Percentiles rank a stretch among this genome's conserved stretches.
These are phyloP conservation scores for Pyrenochaeta sp. DNA, from an alignment of 2,329 filamentous ascomycete genomes.

Conservation along the genomic window DNA sequence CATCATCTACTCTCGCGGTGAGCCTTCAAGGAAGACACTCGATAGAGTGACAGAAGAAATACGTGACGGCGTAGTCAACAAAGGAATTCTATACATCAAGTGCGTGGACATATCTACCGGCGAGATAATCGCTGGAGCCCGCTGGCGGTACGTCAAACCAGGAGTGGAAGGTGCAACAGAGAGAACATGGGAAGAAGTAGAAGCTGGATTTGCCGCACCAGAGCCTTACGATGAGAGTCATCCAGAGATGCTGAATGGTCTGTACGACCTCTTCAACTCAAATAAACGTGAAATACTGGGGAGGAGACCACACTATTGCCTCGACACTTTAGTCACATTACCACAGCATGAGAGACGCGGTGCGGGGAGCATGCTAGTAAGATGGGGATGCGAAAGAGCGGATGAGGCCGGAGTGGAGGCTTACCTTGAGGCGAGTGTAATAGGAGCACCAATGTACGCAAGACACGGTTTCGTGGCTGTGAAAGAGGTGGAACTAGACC, in stretches of 20 bases:
- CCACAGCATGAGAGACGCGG: slow-evolving; percentile 41
- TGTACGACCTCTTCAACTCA: slow-evolving; percentile 32
- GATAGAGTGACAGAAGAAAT: slow-evolving; percentile 30
- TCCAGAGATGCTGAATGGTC: slow-evolving; percentile 24
- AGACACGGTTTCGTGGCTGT: slow-evolving; percentile 41
- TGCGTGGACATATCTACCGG: slow-evolving; percentile 36
- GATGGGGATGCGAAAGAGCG: slow-evolving; percentile 43
- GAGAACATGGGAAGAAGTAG: slow-evolving; percentile 40
- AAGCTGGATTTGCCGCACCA: slow-evolving; percentile 26
- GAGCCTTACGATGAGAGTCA: slow-evolving; percentile 43
- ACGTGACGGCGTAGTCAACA: slow-evolving; percentile 31
- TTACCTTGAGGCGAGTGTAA: slow-evolving; percentile 45
- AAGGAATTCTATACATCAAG: slow-evolving; percentile 39
- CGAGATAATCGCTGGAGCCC: slow-evolving; percentile 41
- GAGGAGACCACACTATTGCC: slow-evolving; percentile 31
- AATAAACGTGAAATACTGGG: slow-evolving; percentile 38
- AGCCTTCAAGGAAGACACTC: slow-evolving; percentile 38
- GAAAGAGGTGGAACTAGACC: slow-evolving; percentile 38
- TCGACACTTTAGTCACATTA: slow-evolving; percentile 45
- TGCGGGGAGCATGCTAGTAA: slow-evolving; percentile 43
- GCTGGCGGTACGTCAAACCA: slow-evolving; percentile 38
- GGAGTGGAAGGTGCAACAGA: slow-evolving; percentile 20
- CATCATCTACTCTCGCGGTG: slow-evolving; percentile 41
- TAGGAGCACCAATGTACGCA: slow-evolving; percentile 46
- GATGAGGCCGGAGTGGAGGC: slow-evolving; percentile 41